Evolutionary conservation across 140 eudicot genomes (phyloP).

Genomic region (Ambrosia hybrid): DNA sequence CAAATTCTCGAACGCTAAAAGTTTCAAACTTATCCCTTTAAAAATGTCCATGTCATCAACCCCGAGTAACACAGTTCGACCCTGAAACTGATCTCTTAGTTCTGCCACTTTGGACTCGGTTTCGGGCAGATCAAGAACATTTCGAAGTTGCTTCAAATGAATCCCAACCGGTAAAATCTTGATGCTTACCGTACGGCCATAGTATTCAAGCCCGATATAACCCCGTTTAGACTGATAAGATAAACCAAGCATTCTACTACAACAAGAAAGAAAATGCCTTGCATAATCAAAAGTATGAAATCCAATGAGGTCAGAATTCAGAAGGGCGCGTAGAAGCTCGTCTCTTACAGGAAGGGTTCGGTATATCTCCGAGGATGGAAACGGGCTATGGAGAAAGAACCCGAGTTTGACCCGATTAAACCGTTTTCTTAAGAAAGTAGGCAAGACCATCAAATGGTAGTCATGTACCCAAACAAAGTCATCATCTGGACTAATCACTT

Average conservation of each 20-base stretch:
- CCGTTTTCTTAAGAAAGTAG: slow-evolving; percentile 78
- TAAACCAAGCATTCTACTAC: slow-evolving; percentile 91
- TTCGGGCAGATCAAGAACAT: slow-evolving; percentile 72
- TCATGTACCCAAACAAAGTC: slow-evolving; percentile 96
- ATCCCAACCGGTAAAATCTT: slow-evolving; percentile 89
- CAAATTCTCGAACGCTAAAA: slow-evolving; percentile 77
- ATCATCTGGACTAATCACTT: slow-evolving; percentile 87
- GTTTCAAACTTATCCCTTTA: slow-evolving; percentile 87
- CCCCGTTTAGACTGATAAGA: slow-evolving; percentile 93
- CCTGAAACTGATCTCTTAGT: slow-evolving; percentile 51
- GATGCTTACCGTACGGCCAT: slow-evolving; percentile 89
- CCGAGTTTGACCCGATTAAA: slow-evolving; percentile 88
- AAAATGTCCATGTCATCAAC: slow-evolving; percentile 97
- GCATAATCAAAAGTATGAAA: slow-evolving; percentile 93
- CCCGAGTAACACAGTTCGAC: slow-evolving; percentile 72
- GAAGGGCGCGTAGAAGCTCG: slow-evolving; percentile 75
- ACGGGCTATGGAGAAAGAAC: slow-evolving; percentile 80
- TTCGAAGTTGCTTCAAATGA: slow-evolving; percentile 72
- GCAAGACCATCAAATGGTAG: slow-evolving; percentile 88
- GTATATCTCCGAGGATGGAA: slow-evolving; percentile 88
- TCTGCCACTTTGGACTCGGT: slow-evolving; percentile 70
- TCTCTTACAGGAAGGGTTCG: slow-evolving; percentile 79
- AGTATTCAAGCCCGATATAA: slow-evolving; percentile 85
- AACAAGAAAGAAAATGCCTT: slow-evolving; percentile 83
- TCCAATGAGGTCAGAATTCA: slow-evolving; percentile 85